Percentiles rank a stretch among this genome's conserved stretches.
Evolutionary conservation across 1,284 basidiomycete genomes (phyloP).

Genomic region (Fistulina hepatica): DNA sequence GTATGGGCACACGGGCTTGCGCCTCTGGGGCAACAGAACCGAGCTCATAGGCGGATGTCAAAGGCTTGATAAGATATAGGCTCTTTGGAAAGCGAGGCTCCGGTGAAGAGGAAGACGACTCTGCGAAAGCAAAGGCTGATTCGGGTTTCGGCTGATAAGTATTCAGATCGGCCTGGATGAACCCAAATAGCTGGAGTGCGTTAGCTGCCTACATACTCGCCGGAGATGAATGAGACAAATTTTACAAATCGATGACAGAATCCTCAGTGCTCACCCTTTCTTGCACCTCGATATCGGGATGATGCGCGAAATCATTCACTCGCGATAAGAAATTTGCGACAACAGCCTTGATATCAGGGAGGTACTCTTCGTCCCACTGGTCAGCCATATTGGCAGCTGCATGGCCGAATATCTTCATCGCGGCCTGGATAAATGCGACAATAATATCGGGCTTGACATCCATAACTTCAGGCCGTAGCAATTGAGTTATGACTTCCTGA

Average conservation of each 20-base stretch:
- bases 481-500: conserved; percentile 55
- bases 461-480: conserved; percentile 49
- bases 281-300: conserved; percentile 77
- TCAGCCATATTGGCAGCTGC: conserved; percentile 71
- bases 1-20: conserved; percentile 72
- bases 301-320: conserved; percentile 43
- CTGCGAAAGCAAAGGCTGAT: conserved; percentile 24
- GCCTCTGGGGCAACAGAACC: conserved; percentile 77
- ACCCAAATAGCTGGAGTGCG: conserved; percentile 65
- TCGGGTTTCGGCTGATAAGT: conserved; percentile 38
- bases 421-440: conserved; percentile 72
- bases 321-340: conserved; percentile 51
- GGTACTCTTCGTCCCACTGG: conserved; percentile 63
- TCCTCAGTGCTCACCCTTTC: conserved; percentile 63
- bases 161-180: conserved; percentile 73
- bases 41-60: conserved; percentile 75
- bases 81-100: conserved; percentile 75
- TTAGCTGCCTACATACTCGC: conserved; percentile 89
- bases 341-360: conserved; percentile 48
- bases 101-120: conserved; percentile 20
- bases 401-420: conserved; percentile 77
- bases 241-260: not conserved
- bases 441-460: conserved; percentile 52
- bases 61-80: conserved; percentile 74
- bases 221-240: conserved; percentile 8